A percentile compares a stretch with the other conserved stretches of the same genome.
phyloP scores from a whole-genome alignment of 2,329 filamentous ascomycete species.

The Stachybotrys chartarum region DNA sequence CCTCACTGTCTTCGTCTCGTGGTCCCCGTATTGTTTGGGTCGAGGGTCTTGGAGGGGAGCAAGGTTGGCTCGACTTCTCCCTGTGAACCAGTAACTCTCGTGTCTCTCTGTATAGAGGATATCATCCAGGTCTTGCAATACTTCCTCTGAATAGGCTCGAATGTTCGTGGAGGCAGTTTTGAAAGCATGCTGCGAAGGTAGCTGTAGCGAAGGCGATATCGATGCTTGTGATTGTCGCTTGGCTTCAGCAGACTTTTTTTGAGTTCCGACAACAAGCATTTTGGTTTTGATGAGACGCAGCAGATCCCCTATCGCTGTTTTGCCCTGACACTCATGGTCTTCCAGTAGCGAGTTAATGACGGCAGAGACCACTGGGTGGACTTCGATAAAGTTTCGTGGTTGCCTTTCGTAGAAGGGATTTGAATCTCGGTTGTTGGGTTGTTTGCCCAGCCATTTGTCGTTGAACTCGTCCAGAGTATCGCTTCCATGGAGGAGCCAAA shows the following conservation, averaged over 20 bases:
- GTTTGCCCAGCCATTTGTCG: not conserved
- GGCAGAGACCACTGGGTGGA: not conserved
- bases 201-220: not conserved
- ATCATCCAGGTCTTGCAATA: not conserved
- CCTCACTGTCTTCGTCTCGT: not conserved
- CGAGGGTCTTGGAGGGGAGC: not conserved
- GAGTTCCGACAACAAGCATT: not conserved
- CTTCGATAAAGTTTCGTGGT: not conserved
- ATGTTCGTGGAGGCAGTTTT: not conserved
- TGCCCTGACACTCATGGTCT: not conserved
- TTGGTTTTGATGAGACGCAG: not conserved
- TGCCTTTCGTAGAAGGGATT: not conserved
- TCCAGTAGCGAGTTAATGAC: not conserved
- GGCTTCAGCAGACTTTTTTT: not conserved
- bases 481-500: slow-evolving; percentile 18
- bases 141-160: not conserved
- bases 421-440: not conserved
- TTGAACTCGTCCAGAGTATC: slow-evolving; percentile 4
- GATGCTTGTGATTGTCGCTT: not conserved
- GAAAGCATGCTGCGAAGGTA: not conserved
- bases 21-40: not conserved
- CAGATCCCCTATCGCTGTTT: not conserved
- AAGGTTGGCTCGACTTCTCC: not conserved
- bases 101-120: not conserved
- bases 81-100: not conserved